Conservation (phyloP, 1,284 basidiomycete genomes). For the Sporisorium scitamineum region DNA sequence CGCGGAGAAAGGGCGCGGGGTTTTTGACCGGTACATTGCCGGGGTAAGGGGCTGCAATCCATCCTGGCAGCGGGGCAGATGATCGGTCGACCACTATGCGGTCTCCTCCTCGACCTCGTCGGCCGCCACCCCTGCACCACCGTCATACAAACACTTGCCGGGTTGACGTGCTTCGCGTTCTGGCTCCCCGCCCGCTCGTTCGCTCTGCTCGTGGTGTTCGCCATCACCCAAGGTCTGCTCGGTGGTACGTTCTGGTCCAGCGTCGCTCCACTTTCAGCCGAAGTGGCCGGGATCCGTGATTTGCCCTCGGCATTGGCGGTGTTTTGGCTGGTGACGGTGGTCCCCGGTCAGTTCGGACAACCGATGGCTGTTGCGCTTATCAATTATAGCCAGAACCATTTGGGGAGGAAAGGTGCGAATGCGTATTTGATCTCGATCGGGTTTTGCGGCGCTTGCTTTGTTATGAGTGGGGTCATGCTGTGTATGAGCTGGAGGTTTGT, state of each 20-base stretch:
- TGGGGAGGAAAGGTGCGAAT: slow-evolving; percentile 63
- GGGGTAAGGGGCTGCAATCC: slow-evolving; percentile 64
- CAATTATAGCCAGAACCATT: slow-evolving; percentile 63
- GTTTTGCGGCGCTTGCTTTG: slow-evolving; percentile 69
- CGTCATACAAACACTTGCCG: slow-evolving; percentile 69
- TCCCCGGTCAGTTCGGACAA: slow-evolving; percentile 68
- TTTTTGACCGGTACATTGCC: slow-evolving; percentile 15
- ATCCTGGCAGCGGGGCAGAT: slow-evolving; percentile 71
- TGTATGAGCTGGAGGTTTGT: slow-evolving; percentile 69
- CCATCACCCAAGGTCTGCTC: slow-evolving; percentile 70
- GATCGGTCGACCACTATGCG: slow-evolving; percentile 70
- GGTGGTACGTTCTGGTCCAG: slow-evolving; percentile 71
- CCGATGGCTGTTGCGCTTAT: slow-evolving; percentile 70
- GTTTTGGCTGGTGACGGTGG: slow-evolving; percentile 69
- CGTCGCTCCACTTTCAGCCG: slow-evolving; percentile 66
- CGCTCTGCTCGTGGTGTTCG: slow-evolving; percentile 70
- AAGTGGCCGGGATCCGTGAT: slow-evolving; percentile 70
- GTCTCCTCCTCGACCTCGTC: slow-evolving; percentile 69
- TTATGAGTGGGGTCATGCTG: slow-evolving; percentile 61
- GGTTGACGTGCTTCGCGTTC: slow-evolving; percentile 69
- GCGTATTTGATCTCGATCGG: slow-evolving; percentile 70
- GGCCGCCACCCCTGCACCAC: slow-evolving; percentile 71
- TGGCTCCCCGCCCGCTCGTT: slow-evolving; percentile 71
- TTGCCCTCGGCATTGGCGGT: slow-evolving; percentile 70
- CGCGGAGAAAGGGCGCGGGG: slow-evolving; percentile 12